Base-by-base conservation (phyloP, 129 eudicot species). In the Flaveria bidentis region DNA sequence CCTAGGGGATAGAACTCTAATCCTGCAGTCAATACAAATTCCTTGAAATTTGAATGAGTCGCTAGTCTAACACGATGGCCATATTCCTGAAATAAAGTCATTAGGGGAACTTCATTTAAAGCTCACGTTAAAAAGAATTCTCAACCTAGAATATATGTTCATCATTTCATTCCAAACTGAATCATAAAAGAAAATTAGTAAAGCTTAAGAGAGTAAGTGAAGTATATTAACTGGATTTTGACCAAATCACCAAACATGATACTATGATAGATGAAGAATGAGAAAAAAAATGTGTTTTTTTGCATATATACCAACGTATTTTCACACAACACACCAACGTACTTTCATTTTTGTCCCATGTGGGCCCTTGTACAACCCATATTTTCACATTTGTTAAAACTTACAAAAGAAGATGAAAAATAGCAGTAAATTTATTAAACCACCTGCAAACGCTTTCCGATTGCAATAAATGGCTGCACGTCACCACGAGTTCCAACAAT, bases 401-500 rank as follows among this genome's bases (percentile, higher is more conserved):
- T 15, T 63, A 6, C 36, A 62, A 70, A 17, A 30, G 16, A 57
- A 69, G 17, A 60, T 60, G 26, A 22, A 7, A 58, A 47, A 49
- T 23, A 71, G 56, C 65, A 49, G 61, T 18, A 70, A 45, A 10
- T 49, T 36, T 18, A 36, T 41, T 26, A 25, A 79, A 85, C 96
- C 91, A 95, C 99, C 99, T 95, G 99, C 78, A 95, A 75, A 65
- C 87, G 85, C 76, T 95, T 95, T 6, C 94, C 99, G 36, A 95
- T 91, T 73, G 99, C 99, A 83, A 91, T 67, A 81, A 95, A 95
- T 51, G 99, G 99, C 71, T 95, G 99, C 78, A 95, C 99, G 82
- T 95, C 99, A 66, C 99, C 99, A 67, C 99, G 99, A 58, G 99
- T 95, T 72, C 99, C 99, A 72, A 95, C 99, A 71, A 95, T 95